Base-by-base conservation (phyloP, 2,329 filamentous ascomycete species). In the Xylaria multiplex region DNA sequence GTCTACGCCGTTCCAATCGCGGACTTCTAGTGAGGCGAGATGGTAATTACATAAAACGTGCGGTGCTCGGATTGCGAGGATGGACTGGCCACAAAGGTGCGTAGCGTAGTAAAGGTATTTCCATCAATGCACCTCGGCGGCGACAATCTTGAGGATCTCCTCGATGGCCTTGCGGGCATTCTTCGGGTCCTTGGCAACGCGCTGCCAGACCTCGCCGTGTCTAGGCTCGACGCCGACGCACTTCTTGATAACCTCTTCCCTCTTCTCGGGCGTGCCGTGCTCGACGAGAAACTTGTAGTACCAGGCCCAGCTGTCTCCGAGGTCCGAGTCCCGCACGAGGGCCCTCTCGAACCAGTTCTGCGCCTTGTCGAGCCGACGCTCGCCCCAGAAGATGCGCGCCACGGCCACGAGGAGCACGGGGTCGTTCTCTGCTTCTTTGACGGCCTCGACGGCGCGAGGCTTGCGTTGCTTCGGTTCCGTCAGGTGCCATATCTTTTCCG, bases 281-380 rank as follows among this genome's bases (percentile, higher is more conserved):
- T 97, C 93, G 71, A 89, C 78, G 70, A 98, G 77, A 78, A 98
- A 99, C 79, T 95, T 94, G 79, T 93, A 96, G 79, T 97, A 99
- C 95, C 95, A 99, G 22, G 93, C 95, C 96, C 96, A 99, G 11
- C 90, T 92, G 81, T 99, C 96, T 57, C 96, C 96, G 57, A 89
- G 82, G 77, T 98, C 94, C 42, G 90, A 88, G 75, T 99, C 93
- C 13, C 96, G 83, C 60, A 97, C 85, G 62, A 97, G 89, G 0
- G 96, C 96, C 80, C 97, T 97, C 80, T 97, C 93, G 78, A 99
- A 99, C 96, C 96, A 99, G 70, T 88, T 94, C 79, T 94, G 91
- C 2, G 96, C 95, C 79, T 97, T 97, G 72, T 98, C 96, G 27
- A 99, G 85, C 76, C 91, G 90, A 62, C 96, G 87, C 81, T 99